Percentiles rank a stretch among this genome's conserved stretches.
Evolutionary conservation across 1,284 basidiomycete species (phyloP).

Genomic region (Ceratobasidium theobromae): DNA sequence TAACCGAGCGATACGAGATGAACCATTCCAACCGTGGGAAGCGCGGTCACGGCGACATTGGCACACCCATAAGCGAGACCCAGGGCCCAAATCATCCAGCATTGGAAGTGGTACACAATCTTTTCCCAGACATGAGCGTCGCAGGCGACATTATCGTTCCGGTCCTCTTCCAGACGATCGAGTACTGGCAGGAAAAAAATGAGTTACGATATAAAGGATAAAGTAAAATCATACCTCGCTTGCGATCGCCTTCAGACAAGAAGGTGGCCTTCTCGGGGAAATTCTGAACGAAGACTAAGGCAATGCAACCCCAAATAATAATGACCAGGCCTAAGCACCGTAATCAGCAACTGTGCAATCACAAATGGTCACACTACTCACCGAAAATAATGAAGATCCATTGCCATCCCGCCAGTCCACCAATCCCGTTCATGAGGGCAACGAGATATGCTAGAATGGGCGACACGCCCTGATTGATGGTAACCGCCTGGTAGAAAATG

Average conservation of each 20-base stretch:
- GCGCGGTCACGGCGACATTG: conserved; percentile 8
- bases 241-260: conserved; percentile 18
- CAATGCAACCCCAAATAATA: not conserved
- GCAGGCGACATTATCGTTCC: conserved; percentile 16
- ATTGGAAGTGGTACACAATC: conserved; percentile 17
- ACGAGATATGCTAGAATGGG: conserved; percentile 18
- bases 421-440: conserved; percentile 3
- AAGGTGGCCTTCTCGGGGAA: conserved; percentile 21
- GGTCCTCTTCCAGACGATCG: conserved; percentile 25
- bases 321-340: conserved; percentile 1
- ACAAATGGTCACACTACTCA: not conserved
- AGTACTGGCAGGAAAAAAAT: not conserved
- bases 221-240: not conserved
- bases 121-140: conserved; percentile 28
- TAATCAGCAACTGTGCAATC: not conserved
- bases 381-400: conserved; percentile 25
- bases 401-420: conserved; percentile 9
- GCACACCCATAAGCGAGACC: conserved; percentile 22
- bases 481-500: conserved; percentile 13
- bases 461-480: conserved; percentile 1
- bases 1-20: conserved; percentile 6
- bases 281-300: conserved; percentile 7
- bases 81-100: conserved; percentile 30
- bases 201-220: not conserved
- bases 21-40: conserved; percentile 11